A percentile compares a stretch with the other conserved stretches of the same genome.
Conservation (phyloP, 352 stramenopile species). For the Globisporangium alternatum region DNA sequence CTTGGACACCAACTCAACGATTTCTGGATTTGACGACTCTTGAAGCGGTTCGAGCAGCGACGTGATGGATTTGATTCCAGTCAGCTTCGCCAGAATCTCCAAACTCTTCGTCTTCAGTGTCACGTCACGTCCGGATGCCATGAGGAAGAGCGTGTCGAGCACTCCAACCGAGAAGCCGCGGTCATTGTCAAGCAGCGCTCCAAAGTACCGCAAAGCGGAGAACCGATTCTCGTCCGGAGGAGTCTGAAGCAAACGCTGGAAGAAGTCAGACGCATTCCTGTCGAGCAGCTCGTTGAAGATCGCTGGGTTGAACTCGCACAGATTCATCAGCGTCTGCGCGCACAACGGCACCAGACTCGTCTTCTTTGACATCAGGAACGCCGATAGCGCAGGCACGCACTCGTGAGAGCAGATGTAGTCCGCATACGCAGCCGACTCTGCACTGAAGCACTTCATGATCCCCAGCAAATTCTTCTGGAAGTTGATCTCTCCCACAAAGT, state of each 20-base stretch:
- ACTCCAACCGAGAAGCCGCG: constrained; percentile 49
- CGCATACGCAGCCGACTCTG: constrained; percentile 46
- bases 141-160: constrained; percentile 71
- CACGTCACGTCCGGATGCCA: constrained; percentile 56
- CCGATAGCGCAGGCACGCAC: constrained; percentile 49
- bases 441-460: constrained; percentile 77
- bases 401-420: constrained; percentile 58
- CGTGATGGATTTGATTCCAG: constrained; percentile 48
- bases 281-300: constrained; percentile 68
- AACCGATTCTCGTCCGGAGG: constrained; percentile 72
- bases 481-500: constrained; percentile 75
- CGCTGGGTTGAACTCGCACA: constrained; percentile 66
- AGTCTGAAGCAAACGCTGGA: constrained; percentile 72
- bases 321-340: constrained; percentile 74
- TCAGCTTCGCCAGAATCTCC: constrained; percentile 50
- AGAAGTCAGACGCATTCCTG: constrained; percentile 67
- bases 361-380: constrained; percentile 72
- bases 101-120: constrained; percentile 51
- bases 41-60: constrained; percentile 43
- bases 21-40: constrained; percentile 36
- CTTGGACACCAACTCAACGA: constrained; percentile 42
- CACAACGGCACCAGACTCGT: constrained; percentile 58
- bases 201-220: constrained; percentile 71
- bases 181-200: constrained; percentile 51
- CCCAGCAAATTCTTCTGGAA: constrained; percentile 75